phyloP scores from a whole-genome alignment of 805 yeast species.

The Debaryomyces hansenii region DNA sequence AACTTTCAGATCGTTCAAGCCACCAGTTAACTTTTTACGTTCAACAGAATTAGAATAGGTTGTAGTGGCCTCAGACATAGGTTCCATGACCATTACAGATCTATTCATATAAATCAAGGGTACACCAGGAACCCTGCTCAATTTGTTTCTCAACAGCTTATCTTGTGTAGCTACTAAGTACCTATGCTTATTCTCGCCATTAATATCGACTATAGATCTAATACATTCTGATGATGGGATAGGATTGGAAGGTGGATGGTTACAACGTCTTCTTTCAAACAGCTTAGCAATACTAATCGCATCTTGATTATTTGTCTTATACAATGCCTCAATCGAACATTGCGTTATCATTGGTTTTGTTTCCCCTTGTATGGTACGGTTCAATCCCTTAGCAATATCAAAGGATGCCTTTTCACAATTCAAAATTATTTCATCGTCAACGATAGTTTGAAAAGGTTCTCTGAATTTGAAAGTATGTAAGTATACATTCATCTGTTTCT shows the following conservation, averaged over 20 bases:
- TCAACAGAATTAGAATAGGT: constrained; percentile 49
- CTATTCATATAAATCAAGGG: constrained; percentile 86
- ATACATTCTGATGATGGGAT: constrained; percentile 75
- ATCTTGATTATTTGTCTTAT: constrained; percentile 64
- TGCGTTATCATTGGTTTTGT: constrained; percentile 91
- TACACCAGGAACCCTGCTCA: constrained; percentile 83
- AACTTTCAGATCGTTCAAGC: constrained; percentile 69
- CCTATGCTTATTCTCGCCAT: constrained; percentile 84
- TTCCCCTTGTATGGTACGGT: constrained; percentile 80
- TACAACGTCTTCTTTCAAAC: constrained; percentile 91
- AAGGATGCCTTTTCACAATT: constrained; percentile 66
- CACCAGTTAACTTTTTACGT: constrained; percentile 65
- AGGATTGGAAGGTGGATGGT: constrained; percentile 68
- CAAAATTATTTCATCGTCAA: constrained; percentile 76
- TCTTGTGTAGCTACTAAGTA: constrained; percentile 88
- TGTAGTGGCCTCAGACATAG: constrained; percentile 70
- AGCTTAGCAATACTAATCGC: constrained; percentile 81
- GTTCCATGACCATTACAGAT: constrained; percentile 96
- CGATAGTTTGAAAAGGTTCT: constrained; percentile 87
- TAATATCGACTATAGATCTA: constrained; percentile 61
- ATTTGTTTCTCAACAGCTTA: constrained; percentile 60
- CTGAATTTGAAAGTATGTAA: constrained; percentile 87
- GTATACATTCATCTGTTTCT: constrained; percentile 87
- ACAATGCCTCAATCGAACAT: constrained; percentile 88
- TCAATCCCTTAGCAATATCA: constrained; percentile 78